These are phyloP conservation scores for Ustilago bromivora DNA, from an alignment of 1,284 basidiomycete species.

Conservation along the genomic window DNA sequence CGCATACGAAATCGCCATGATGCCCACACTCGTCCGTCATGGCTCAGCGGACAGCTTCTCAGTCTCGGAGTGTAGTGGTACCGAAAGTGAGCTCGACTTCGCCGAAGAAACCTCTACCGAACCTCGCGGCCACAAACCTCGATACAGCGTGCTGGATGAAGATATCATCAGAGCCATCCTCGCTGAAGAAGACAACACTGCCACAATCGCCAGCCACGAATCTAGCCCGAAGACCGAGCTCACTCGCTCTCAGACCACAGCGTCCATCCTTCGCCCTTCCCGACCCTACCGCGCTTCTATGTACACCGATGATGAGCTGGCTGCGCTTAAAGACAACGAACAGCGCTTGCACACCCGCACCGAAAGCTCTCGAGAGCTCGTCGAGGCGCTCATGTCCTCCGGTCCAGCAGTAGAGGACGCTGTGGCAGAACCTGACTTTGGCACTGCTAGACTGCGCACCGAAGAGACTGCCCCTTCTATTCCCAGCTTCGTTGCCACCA, in stretches of 20 bases:
- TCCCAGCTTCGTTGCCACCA: slow-evolving; percentile 17
- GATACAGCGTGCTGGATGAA: slow-evolving; percentile 45
- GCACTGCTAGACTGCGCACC: slow-evolving; percentile 35
- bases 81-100: slow-evolving; percentile 37
- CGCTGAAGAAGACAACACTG: slow-evolving; percentile 17
- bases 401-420: background rate
- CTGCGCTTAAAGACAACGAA: slow-evolving; percentile 15
- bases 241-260: slow-evolving; percentile 36
- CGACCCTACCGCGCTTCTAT: slow-evolving; percentile 54
- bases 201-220: background rate
- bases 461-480: slow-evolving; percentile 19
- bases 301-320: slow-evolving; percentile 55
- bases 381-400: slow-evolving; percentile 23
- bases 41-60: slow-evolving; percentile 15
- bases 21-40: slow-evolving; percentile 33
- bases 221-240: slow-evolving; percentile 12
- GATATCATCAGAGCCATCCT: slow-evolving; percentile 42
- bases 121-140: slow-evolving; percentile 17
- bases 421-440: slow-evolving; percentile 29
- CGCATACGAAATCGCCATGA: slow-evolving; percentile 18
- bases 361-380: slow-evolving; percentile 46
- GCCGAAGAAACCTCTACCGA: slow-evolving; percentile 21
- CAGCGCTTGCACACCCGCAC: slow-evolving; percentile 24
- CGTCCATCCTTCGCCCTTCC: slow-evolving; percentile 28
- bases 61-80: slow-evolving; percentile 35